phyloP scores from a whole-genome alignment of 2,329 filamentous ascomycete genomes.

The Ophiocordyceps australis region DNA sequence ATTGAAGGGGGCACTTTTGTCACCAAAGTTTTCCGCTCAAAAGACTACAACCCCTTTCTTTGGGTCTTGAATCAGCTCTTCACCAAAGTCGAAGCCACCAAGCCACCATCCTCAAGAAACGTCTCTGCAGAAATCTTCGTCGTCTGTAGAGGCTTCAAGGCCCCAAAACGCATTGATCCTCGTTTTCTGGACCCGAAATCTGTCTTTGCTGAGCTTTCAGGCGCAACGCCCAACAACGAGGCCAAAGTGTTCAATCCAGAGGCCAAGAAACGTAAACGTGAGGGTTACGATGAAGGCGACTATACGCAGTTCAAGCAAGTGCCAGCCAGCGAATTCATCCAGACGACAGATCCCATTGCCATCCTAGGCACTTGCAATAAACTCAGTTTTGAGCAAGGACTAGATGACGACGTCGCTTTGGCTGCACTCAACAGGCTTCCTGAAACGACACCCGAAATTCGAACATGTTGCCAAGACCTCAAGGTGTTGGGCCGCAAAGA shows the following conservation, averaged over 20 bases:
- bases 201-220: slow-evolving; percentile 84
- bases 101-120: slow-evolving; percentile 87
- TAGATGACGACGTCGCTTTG: slow-evolving; percentile 68
- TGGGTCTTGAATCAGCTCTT: slow-evolving; percentile 99
- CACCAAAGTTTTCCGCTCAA: slow-evolving; percentile 92
- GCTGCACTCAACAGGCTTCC: slow-evolving; percentile 72
- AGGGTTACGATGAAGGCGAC: slow-evolving; percentile 94
- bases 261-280: slow-evolving; percentile 90
- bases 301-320: slow-evolving; percentile 85
- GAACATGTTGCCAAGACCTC: slow-evolving; percentile 61
- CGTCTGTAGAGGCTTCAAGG: slow-evolving; percentile 88
- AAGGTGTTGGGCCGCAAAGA: slow-evolving; percentile 88
- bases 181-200: slow-evolving; percentile 77
- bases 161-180: slow-evolving; percentile 82
- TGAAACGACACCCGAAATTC: slow-evolving; percentile 72
- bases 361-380: slow-evolving; percentile 77
- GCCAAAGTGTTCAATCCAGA: slow-evolving; percentile 97
- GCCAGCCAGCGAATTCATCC: slow-evolving; percentile 80
- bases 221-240: slow-evolving; percentile 80
- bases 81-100: slow-evolving; percentile 87
- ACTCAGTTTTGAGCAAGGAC: slow-evolving; percentile 64
- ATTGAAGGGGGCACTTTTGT: slow-evolving; percentile 82
- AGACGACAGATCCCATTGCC: slow-evolving; percentile 81
- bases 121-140: slow-evolving; percentile 98
- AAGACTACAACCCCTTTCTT: slow-evolving; percentile 87